These are phyloP conservation scores for Cyclotella kingstonii DNA, from an alignment of 108 stramenopile genomes.

Conservation along the genomic window DNA sequence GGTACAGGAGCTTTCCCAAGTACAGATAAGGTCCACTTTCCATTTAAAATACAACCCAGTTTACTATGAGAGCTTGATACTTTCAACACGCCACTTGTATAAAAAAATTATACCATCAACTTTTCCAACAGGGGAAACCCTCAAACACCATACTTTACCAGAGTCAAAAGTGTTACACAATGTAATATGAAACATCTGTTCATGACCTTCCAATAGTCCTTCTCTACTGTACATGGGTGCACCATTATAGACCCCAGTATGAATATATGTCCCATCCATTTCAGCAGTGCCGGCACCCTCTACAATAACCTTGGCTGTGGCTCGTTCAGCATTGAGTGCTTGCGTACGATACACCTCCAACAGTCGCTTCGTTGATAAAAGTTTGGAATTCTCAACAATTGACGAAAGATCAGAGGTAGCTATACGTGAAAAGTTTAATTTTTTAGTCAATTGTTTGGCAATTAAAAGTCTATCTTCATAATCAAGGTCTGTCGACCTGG, in stretches of 20 bases:
- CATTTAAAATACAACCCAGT: conserved; percentile 19
- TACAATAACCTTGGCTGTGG: conserved; percentile 53
- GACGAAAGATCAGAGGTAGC: conserved; percentile 32
- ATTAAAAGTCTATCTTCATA: conserved; percentile 18
- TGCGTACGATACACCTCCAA: conserved; percentile 38
- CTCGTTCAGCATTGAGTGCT: conserved; percentile 42
- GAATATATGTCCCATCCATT: conserved; percentile 75
- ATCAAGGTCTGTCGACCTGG: too few species aligned
- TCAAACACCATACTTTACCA: conserved; percentile 86
- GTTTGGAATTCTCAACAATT: conserved; percentile 27
- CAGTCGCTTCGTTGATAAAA: conserved; percentile 30
- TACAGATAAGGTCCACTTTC: conserved; percentile 36
- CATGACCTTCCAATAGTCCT: conserved; percentile 52
- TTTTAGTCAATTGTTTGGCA: conserved; percentile 25
- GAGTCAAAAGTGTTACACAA: conserved; percentile 82
- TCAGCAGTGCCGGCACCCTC: conserved; percentile 73
- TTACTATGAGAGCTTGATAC: conserved; percentile 22
- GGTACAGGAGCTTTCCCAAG: conserved; percentile 41
- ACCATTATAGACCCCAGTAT: conserved; percentile 61
- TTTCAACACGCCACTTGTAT: too few species aligned
- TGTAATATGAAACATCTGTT: conserved; percentile 52
- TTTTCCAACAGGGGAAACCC: conserved; percentile 67
- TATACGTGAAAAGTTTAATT: conserved; percentile 37
- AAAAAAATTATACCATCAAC: conserved; percentile 2
- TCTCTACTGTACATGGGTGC: conserved; percentile 59